Percentiles rank a stretch among this genome's conserved stretches.
Conservation (phyloP, 345 rosid genomes). For the Lenwebbia sp. region DNA sequence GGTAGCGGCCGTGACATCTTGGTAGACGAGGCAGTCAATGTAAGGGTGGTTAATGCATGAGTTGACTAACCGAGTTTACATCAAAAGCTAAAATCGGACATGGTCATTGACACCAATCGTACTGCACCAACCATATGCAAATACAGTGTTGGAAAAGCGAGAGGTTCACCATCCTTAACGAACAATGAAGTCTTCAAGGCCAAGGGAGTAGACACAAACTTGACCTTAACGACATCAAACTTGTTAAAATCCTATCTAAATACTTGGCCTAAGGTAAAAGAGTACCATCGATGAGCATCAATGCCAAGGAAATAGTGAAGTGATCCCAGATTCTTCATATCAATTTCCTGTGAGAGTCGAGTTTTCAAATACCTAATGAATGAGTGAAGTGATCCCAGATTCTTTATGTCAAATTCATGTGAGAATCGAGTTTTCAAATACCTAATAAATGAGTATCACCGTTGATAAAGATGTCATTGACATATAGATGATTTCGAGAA, state of each 20-base stretch:
- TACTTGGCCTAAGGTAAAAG: background rate
- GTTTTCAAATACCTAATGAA: background rate
- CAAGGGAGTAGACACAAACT: background rate
- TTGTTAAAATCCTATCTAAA: too few species aligned
- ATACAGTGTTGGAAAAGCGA: background rate
- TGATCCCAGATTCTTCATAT: background rate
- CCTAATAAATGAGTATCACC: background rate
- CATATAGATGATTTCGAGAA: background rate
- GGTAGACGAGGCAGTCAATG: too few species aligned
- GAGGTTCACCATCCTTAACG: background rate
- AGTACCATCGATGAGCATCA: background rate
- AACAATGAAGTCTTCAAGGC: background rate
- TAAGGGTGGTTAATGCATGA: background rate
- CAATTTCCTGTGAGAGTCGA: background rate
- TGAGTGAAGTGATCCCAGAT: background rate
- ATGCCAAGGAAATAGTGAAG: background rate
- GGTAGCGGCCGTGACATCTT: too few species aligned
- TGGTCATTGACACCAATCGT: background rate
- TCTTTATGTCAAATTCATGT: background rate
- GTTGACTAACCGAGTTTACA: background rate
- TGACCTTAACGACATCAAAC: background rate
- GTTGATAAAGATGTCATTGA: background rate
- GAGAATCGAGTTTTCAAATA: background rate
- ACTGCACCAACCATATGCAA: background rate
- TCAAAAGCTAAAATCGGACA: background rate